Evolutionary conservation across 306 rosid genomes (phyloP).

Genomic region (Begonia masoniana): DNA sequence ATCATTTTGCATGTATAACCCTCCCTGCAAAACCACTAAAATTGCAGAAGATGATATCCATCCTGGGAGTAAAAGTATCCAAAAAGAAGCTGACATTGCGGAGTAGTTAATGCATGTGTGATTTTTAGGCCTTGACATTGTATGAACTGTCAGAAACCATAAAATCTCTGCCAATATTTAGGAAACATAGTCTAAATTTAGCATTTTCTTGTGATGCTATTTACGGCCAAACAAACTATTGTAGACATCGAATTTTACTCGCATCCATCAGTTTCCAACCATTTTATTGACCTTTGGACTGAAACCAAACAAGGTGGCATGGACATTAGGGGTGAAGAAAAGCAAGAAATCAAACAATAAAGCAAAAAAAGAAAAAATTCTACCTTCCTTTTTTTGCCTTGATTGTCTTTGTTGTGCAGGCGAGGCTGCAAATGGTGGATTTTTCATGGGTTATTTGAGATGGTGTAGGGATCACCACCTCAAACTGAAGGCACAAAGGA

Average conservation of each 20-base stretch:
- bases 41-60: too few relatives aligned
- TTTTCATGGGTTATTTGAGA: constrained; percentile 13
- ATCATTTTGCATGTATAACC: too few relatives aligned
- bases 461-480: constrained; percentile 13
- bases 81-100: too few relatives aligned
- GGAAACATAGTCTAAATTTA: constrained; percentile 4
- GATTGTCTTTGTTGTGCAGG: constrained; percentile 21
- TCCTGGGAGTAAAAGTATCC: too few relatives aligned
- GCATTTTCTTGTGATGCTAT: background rate
- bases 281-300: constrained; percentile 1
- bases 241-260: constrained; percentile 15
- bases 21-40: too few relatives aligned
- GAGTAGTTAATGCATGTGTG: too few relatives aligned
- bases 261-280: constrained; percentile 14
- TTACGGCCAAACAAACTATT: constrained; percentile 9
- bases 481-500: constrained; percentile 2
- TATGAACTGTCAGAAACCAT: background rate
- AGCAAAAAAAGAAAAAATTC: background rate
- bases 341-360: constrained; percentile 4
- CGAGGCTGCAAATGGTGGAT: constrained; percentile 14
- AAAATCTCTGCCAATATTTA: background rate
- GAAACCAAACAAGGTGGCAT: constrained; percentile 15
- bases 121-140: too few relatives aligned
- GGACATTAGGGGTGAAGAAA: constrained; percentile 5
- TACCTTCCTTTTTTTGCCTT: constrained; percentile 19